Evolutionary conservation across 768 basidiomycete species (phyloP).

Genomic region (Cystoderma amianthinum): DNA sequence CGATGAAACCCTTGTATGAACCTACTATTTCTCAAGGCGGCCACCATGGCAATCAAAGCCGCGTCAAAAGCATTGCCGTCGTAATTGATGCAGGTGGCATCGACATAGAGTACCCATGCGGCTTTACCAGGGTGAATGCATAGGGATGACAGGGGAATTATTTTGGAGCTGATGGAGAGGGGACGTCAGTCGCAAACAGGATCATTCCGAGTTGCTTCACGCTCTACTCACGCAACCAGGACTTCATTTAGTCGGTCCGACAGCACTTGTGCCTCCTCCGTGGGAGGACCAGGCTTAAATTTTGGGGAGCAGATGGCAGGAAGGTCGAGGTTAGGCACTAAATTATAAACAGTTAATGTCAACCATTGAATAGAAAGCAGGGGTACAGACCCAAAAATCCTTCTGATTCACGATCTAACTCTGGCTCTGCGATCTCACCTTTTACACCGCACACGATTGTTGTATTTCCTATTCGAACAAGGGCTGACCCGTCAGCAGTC

Average conservation of each 20-base stretch:
- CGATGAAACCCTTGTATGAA: constrained; percentile 6
- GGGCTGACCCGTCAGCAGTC: constrained; percentile 88
- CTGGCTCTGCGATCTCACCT: constrained; percentile 90
- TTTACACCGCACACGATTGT: constrained; percentile 95
- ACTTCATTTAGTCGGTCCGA: constrained; percentile 78
- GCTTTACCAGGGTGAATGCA: constrained; percentile 78
- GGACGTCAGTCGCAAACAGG: background rate
- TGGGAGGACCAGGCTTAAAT: constrained; percentile 94
- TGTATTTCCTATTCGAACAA: constrained; percentile 88
- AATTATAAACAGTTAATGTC: background rate
- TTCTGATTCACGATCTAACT: constrained; percentile 61
- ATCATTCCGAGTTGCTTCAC: background rate
- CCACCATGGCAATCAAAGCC: constrained; percentile 78
- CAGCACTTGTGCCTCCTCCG: constrained; percentile 89
- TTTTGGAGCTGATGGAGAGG: constrained; percentile 42
- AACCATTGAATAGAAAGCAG: background rate
- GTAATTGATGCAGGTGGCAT: constrained; percentile 93
- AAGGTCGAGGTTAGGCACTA: constrained; percentile 93
- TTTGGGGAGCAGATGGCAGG: constrained; percentile 88
- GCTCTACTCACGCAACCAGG: constrained; percentile 57
- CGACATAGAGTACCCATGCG: constrained; percentile 92
- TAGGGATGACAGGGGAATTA: constrained; percentile 60
- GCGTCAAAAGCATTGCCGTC: constrained; percentile 96
- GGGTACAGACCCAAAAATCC: constrained; percentile 73
- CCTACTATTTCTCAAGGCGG: constrained; percentile 82